Evolutionary conservation across 1,139 yeast species (phyloP), one percentile per base, ranked within the genome.

Genomic region (Pichia norvegensis): DNA sequence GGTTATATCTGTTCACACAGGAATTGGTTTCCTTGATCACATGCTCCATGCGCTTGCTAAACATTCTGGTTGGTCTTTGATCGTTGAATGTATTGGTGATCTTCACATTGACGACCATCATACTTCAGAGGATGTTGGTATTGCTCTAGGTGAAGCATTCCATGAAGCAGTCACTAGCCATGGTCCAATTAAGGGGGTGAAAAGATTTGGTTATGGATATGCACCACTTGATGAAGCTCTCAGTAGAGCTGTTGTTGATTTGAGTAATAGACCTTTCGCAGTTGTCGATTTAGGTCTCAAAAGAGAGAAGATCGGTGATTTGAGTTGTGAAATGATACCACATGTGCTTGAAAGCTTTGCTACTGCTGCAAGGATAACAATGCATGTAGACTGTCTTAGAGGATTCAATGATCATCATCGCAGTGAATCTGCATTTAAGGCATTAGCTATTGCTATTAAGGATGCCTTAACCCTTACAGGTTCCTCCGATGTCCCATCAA

Each of bases 221-320:
- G 97, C 97, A 6, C 98, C 98, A 4, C 72, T 92, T 47, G 98
- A 92, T 64, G 97, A 90, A 67, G 97, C 98, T 0, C 73, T 92
- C 50, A 81, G 95, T 53, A 72, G 98, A 45, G 95, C 97, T 0
- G 98, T 92, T 16, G 90, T 92, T 8, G 98, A 92, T 60, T 72
- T 92, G 53, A 85, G 95, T 29, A 88, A 88, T 65, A 74, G 98
- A 56, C 97, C 98, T 1, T 88, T 69, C 64, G 95, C 97, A 0
- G 94, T 86, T 20, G 74, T 88, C 36, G 96, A 92, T 40, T 72
- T 92, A 51, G 96, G 96, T 0, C 74, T 92, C 58, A 85, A 84
- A 64, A 76, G 98, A 54, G 98, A 92, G 62, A 87, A 83, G 64
- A 81, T 92, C 54, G 98, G 98, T 43, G 95, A 86, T 60, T 73